Evolutionary conservation across 805 yeast genomes (phyloP).

Genomic region (Candida morakotiae): DNA sequence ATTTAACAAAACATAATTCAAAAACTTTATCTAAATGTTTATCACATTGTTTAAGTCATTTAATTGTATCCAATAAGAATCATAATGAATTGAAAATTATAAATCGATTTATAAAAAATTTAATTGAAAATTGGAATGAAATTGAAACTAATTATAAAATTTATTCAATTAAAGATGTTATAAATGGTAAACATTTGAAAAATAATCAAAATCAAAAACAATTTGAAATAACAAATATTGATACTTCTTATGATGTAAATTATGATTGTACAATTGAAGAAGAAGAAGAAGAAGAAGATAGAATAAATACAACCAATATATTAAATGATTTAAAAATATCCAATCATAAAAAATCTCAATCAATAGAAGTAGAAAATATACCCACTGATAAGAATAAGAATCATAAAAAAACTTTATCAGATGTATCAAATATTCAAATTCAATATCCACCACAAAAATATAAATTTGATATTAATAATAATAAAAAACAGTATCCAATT

Average conservation of each 20-base stretch:
- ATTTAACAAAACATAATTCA: constrained; percentile 41
- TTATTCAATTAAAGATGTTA: constrained; percentile 14
- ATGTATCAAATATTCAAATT: constrained; percentile 20
- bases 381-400: background rate
- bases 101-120: constrained; percentile 48
- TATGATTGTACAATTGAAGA: constrained; percentile 29
- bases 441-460: constrained; percentile 39
- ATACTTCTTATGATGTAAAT: constrained; percentile 29
- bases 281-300: constrained; percentile 13
- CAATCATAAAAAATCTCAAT: background rate
- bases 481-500: background rate
- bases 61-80: constrained; percentile 31
- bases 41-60: constrained; percentile 55
- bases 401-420: constrained; percentile 6
- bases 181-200: constrained; percentile 8
- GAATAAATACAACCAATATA: constrained; percentile 14
- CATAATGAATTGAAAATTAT: constrained; percentile 49
- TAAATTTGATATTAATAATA: constrained; percentile 15
- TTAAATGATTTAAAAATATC: constrained; percentile 1
- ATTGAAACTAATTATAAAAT: constrained; percentile 16
- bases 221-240: constrained; percentile 6
- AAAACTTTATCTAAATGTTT: constrained; percentile 42
- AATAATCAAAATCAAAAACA: background rate
- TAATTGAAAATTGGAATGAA: constrained; percentile 48
- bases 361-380: background rate